phyloP scores from a whole-genome alignment of 768 basidiomycete genomes.

The Lactarius indigo region DNA sequence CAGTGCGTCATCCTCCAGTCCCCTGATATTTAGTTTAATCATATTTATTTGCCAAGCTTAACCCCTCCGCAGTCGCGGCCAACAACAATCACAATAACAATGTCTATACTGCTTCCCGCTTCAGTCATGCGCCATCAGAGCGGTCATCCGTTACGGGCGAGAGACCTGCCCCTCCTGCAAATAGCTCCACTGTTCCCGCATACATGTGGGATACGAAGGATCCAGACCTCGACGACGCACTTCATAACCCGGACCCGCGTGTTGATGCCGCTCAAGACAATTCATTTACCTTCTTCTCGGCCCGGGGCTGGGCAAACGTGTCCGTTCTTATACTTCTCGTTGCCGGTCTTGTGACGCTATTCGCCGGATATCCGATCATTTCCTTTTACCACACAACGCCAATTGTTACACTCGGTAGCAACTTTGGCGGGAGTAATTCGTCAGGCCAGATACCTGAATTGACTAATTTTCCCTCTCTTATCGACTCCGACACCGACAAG shows the following conservation, averaged over 20 bases:
- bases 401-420: conserved; percentile 48
- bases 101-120: conserved; percentile 49
- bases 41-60: conserved; percentile 44
- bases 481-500: conserved; percentile 75
- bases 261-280: conserved; percentile 57
- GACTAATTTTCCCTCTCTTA: conserved; percentile 58
- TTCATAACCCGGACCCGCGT: conserved; percentile 86
- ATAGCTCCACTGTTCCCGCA: conserved; percentile 61
- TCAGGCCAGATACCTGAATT: conserved; percentile 85
- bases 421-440: conserved; percentile 85
- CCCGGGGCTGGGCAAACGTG: conserved; percentile 81
- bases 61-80: conserved; percentile 39
- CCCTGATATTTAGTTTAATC: background rate
- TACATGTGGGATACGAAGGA: conserved; percentile 77
- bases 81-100: conserved; percentile 32
- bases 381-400: conserved; percentile 41
- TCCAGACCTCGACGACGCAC: conserved; percentile 82
- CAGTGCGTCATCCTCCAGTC: conserved; percentile 41
- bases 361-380: conserved; percentile 87
- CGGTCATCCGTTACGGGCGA: conserved; percentile 39
- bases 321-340: conserved; percentile 67
- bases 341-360: conserved; percentile 67
- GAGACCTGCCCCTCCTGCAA: conserved; percentile 40
- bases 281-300: conserved; percentile 70
- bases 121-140: conserved; percentile 54